These are phyloP conservation scores for Tetragonia tetragonoides DNA, from an alignment of 148 eudicot genomes.

Conservation along the genomic window DNA sequence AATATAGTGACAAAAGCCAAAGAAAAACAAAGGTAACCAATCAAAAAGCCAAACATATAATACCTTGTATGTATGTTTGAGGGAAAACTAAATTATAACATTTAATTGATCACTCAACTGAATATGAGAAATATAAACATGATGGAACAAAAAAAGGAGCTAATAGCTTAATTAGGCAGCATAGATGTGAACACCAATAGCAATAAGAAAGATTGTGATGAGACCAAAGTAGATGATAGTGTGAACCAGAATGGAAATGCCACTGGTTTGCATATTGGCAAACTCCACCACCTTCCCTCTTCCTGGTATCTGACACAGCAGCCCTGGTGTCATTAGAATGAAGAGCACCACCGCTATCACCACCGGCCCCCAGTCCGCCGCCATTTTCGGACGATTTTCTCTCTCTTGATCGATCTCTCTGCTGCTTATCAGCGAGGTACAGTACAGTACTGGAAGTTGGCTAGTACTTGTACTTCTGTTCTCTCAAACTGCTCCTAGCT, in stretches of 20 bases:
- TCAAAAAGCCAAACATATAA: neutral
- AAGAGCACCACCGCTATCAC: constrained; percentile 50
- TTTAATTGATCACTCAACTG: too few relatives aligned
- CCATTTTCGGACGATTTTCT: neutral
- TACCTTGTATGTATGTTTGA: too few relatives aligned
- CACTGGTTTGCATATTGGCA: constrained; percentile 47
- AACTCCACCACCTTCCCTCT: constrained; percentile 33
- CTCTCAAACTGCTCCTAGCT: too few relatives aligned
- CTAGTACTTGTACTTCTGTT: too few relatives aligned
- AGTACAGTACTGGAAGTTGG: too few relatives aligned
- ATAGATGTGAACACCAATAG: constrained; percentile 52
- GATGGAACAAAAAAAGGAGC: neutral
- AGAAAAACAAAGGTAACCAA: neutral
- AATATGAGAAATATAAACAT: neutral
- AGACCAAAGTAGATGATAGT: constrained; percentile 45
- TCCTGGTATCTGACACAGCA: constrained; percentile 51
- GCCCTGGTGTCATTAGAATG: constrained; percentile 46
- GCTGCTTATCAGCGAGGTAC: neutral
- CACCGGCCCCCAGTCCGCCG: constrained; percentile 64
- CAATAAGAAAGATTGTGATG: constrained; percentile 46
- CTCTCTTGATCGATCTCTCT: constrained; percentile 4
- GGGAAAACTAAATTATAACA: too few relatives aligned
- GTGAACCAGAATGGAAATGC: constrained; percentile 40
- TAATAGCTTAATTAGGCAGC: constrained; percentile 29
- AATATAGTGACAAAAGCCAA: too few relatives aligned